Percentiles rank a stretch among this genome's conserved stretches.
phyloP scores from a whole-genome alignment of 2,329 filamentous ascomycete species.

The Xylaria sp. region DNA sequence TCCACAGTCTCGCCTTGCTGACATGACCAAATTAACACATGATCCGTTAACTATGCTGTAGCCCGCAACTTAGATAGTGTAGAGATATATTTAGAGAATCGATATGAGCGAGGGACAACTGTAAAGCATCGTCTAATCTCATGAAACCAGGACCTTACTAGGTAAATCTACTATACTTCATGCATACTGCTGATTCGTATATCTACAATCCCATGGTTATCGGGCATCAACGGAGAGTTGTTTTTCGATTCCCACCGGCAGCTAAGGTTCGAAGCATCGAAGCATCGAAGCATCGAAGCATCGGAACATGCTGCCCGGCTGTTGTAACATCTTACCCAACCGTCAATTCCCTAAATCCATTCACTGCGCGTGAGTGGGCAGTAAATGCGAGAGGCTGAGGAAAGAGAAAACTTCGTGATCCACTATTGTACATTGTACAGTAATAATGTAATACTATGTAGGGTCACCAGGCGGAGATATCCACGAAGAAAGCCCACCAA shows the following conservation, averaged over 20 bases:
- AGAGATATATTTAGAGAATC: background rate
- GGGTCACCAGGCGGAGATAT: conserved; percentile 20
- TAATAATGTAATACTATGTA: conserved; percentile 26
- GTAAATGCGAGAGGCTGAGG: conserved; percentile 19
- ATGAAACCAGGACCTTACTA: too few species aligned
- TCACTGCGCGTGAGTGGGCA: background rate
- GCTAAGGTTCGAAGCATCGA: background rate
- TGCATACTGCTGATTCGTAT: background rate
- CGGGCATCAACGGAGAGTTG: conserved; percentile 5
- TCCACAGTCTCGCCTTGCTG: conserved; percentile 21
- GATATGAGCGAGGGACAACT: too few species aligned
- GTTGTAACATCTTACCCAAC: conserved; percentile 1
- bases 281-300: background rate
- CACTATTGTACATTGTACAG: conserved; percentile 33
- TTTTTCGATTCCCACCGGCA: background rate
- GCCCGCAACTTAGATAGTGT: background rate
- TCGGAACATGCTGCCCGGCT: background rate
- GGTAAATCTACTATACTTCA: background rate
- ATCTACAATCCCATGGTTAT: background rate
- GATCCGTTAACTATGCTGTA: conserved; percentile 13
- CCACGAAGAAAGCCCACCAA: conserved; percentile 20
- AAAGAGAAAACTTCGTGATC: conserved; percentile 14
- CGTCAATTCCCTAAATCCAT: conserved; percentile 3
- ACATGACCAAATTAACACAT: conserved; percentile 27
- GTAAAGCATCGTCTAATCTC: too few species aligned